A percentile compares a stretch with the other conserved stretches of the same genome.
These are phyloP conservation scores for Persicaria maculosa DNA, from an alignment of 148 eudicot species.

Conservation along the genomic window DNA sequence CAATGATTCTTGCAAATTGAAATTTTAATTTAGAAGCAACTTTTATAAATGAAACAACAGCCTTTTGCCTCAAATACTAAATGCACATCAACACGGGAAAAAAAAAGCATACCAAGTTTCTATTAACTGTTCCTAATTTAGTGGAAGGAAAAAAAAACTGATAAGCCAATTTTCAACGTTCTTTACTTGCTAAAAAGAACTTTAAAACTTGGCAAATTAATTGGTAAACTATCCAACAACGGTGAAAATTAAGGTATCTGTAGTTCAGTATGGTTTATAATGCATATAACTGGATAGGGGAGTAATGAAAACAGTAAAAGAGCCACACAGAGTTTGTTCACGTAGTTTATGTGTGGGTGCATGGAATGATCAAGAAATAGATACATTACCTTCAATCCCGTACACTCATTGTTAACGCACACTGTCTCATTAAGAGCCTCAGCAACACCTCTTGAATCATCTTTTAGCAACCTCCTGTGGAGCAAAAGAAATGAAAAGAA, in stretches of 20 bases:
- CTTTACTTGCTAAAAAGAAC: background rate
- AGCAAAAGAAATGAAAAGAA: background rate
- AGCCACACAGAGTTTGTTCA: background rate
- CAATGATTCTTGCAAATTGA: too few species aligned
- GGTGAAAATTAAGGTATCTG: background rate
- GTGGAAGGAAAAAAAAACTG: too few species aligned
- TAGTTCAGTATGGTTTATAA: background rate
- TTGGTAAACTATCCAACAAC: background rate
- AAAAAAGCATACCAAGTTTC: too few species aligned
- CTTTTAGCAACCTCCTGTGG: conserved; percentile 74
- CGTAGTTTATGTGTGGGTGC: background rate
- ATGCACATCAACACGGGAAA: too few species aligned
- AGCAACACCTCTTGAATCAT: conserved; percentile 83
- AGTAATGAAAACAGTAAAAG: background rate
- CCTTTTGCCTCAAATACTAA: too few species aligned
- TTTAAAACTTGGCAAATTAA: too few species aligned
- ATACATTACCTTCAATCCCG: conserved; percentile 58
- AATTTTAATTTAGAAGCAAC: too few species aligned
- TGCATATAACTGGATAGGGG: background rate
- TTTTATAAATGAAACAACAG: too few species aligned
- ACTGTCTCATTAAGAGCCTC: conserved; percentile 89
- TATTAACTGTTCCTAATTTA: too few species aligned
- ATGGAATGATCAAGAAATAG: background rate
- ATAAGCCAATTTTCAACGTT: too few species aligned
- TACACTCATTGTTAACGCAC: conserved; percentile 51